These are phyloP conservation scores for Straminergon stramineum DNA, from an alignment of 225 moss, liverwort and hornwort species.

Conservation along the genomic window DNA sequence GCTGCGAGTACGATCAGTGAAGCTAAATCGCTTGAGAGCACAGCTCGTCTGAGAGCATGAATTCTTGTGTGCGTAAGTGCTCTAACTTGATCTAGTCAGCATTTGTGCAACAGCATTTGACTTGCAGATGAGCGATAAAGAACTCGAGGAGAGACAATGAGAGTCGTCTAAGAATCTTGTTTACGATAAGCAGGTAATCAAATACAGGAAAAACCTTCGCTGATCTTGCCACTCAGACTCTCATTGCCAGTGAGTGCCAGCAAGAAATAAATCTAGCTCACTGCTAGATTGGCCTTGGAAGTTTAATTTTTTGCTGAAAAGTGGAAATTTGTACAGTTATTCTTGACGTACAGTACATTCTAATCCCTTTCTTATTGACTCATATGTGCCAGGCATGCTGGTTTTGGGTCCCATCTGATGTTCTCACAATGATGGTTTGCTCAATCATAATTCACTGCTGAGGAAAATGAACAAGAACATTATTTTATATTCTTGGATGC, in stretches of 20 bases:
- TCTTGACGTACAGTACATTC: conserved; percentile 10
- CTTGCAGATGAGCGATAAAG: not conserved
- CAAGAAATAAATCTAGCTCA: not conserved
- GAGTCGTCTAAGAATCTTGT: not conserved
- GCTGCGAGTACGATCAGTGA: not conserved
- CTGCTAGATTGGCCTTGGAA: not conserved
- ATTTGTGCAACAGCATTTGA: not conserved
- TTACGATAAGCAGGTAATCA: not conserved
- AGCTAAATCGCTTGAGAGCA: not conserved
- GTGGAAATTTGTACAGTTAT: not conserved
- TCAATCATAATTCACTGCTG: conserved; percentile 22
- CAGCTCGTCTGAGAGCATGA: not conserved
- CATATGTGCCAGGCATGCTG: conserved; percentile 1
- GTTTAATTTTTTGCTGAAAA: not conserved
- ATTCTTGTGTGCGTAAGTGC: not conserved
- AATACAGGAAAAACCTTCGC: not conserved
- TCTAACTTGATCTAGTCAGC: not conserved
- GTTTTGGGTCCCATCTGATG: conserved; percentile 13
- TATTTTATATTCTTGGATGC: not conserved
- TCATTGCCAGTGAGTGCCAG: not conserved
- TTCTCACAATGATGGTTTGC: conserved; percentile 12
- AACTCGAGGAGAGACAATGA: not conserved
- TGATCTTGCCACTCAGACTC: not conserved
- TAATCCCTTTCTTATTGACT: not conserved
- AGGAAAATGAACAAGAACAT: not conserved